These are phyloP conservation scores for Calocera viscosa DNA, from an alignment of 768 basidiomycete genomes.

Conservation along the genomic window DNA sequence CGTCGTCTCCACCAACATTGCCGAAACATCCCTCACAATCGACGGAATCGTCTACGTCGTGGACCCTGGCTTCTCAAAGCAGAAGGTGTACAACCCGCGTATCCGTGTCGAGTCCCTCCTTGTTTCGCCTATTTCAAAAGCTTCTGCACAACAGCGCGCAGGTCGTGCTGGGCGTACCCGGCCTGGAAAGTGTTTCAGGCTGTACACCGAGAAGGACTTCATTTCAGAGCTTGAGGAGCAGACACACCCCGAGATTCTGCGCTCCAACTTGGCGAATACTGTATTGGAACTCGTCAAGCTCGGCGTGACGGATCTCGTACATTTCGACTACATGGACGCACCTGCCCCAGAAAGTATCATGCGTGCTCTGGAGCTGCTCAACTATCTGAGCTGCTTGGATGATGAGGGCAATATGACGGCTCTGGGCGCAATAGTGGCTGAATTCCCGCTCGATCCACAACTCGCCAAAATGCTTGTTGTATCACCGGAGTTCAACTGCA, in stretches of 20 bases:
- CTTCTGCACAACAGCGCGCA: conserved; percentile 88
- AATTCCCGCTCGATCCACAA: conserved; percentile 95
- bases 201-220: conserved; percentile 96
- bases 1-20: conserved; percentile 92
- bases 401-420: conserved; percentile 86
- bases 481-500: conserved; percentile 91
- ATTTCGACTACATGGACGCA: conserved; percentile 82
- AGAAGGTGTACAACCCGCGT: conserved; percentile 95
- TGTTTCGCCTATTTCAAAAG: conserved; percentile 92
- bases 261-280: conserved; percentile 86
- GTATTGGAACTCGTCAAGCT: conserved; percentile 90
- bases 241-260: conserved; percentile 89
- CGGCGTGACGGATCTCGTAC: conserved; percentile 83
- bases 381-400: conserved; percentile 83
- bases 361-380: conserved; percentile 88
- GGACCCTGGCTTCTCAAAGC: conserved; percentile 94
- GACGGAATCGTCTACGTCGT: conserved; percentile 99
- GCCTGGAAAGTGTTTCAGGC: conserved; percentile 91
- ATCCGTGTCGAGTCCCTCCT: conserved; percentile 90
- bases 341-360: conserved; percentile 94
- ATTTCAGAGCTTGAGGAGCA: conserved; percentile 93
- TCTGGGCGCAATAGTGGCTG: conserved; percentile 85
- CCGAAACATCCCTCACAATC: conserved; percentile 93
- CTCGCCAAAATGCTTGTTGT: conserved; percentile 88
- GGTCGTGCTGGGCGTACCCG: conserved; percentile 93